Evolutionary conservation across 139 green algal genomes (phyloP).

Genomic region (Chlamydomonas sp.): DNA sequence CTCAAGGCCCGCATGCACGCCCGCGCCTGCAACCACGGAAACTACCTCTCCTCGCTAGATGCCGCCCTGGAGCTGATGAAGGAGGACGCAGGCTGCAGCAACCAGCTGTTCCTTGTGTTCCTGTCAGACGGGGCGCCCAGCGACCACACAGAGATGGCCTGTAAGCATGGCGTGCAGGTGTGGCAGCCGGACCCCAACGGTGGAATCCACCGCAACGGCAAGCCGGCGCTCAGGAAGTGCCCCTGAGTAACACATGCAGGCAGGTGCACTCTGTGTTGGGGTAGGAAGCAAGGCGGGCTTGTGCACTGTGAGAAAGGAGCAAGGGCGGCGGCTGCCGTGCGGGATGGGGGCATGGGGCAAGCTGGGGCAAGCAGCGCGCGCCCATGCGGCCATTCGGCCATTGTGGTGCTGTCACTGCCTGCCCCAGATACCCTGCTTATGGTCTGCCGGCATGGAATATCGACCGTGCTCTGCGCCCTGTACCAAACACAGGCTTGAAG

Average conservation of each 20-base stretch:
- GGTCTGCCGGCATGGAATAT: too few relatives aligned
- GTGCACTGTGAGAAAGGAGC: too few relatives aligned
- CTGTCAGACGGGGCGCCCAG: constrained; percentile 52
- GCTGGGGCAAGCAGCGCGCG: too few relatives aligned
- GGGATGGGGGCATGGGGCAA: too few relatives aligned
- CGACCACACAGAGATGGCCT: constrained; percentile 29
- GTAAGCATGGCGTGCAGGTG: background rate
- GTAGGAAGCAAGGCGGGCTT: too few relatives aligned
- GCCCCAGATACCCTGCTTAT: too few relatives aligned
- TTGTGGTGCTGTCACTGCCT: too few relatives aligned
- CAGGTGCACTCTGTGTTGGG: too few relatives aligned
- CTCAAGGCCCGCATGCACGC: background rate
- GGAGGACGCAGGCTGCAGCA: background rate
- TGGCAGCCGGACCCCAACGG: background rate
- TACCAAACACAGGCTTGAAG: background rate
- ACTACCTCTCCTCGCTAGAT: constrained; percentile 42
- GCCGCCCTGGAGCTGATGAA: constrained; percentile 5
- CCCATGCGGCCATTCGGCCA: too few relatives aligned
- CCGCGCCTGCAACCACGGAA: too few relatives aligned
- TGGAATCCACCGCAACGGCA: background rate
- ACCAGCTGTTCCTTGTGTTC: constrained; percentile 43
- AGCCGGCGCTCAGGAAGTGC: background rate
- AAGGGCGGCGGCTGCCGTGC: too few relatives aligned
- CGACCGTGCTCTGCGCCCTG: too few relatives aligned
- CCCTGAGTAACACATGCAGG: background rate